Percentiles rank a stretch among this genome's conserved stretches.
Evolutionary conservation across 2,329 filamentous ascomycete species (phyloP).

Genomic region (Monosporascus sp.): DNA sequence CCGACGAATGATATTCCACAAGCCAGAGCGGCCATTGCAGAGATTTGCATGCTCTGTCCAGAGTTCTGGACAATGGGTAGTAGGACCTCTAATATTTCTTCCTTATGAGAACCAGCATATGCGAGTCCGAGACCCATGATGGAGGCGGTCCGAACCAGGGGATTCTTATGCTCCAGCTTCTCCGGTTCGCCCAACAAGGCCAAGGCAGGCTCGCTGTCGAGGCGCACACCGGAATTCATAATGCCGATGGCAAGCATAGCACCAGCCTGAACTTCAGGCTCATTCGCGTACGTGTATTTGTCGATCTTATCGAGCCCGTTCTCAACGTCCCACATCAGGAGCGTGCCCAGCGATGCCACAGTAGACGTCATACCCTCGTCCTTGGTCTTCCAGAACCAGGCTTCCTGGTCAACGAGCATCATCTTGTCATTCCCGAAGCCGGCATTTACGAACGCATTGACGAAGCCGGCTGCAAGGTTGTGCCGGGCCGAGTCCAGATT

Average conservation of each 20-base stretch:
- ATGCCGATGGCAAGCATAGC: conserved; percentile 91
- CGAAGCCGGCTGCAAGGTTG: conserved; percentile 92
- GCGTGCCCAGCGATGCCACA: conserved; percentile 84
- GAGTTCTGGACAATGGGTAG: conserved; percentile 84
- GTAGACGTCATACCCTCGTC: conserved; percentile 97
- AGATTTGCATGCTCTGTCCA: conserved; percentile 85
- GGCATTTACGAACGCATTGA: conserved; percentile 95
- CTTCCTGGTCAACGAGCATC: conserved; percentile 85
- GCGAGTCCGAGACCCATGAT: conserved; percentile 96
- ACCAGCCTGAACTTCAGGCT: conserved; percentile 82
- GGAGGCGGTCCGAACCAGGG: conserved; percentile 71
- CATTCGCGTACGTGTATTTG: conserved; percentile 80
- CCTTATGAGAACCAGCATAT: conserved; percentile 91
- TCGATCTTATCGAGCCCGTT: conserved; percentile 90
- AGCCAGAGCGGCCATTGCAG: conserved; percentile 89
- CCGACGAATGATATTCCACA: conserved; percentile 90
- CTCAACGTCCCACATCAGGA: conserved; percentile 92
- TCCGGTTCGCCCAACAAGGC: conserved; percentile 77
- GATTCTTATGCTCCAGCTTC: conserved; percentile 73
- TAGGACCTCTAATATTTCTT: conserved; percentile 78
- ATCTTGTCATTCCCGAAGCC: conserved; percentile 95
- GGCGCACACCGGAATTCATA: conserved; percentile 84
- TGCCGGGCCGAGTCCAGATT: conserved; percentile 94
- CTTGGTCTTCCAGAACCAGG: conserved; percentile 99
- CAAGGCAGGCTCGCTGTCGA: conserved; percentile 85